These are phyloP conservation scores for Dothidotthia symphoricarpi DNA, from an alignment of 2,329 filamentous ascomycete species.

Conservation along the genomic window DNA sequence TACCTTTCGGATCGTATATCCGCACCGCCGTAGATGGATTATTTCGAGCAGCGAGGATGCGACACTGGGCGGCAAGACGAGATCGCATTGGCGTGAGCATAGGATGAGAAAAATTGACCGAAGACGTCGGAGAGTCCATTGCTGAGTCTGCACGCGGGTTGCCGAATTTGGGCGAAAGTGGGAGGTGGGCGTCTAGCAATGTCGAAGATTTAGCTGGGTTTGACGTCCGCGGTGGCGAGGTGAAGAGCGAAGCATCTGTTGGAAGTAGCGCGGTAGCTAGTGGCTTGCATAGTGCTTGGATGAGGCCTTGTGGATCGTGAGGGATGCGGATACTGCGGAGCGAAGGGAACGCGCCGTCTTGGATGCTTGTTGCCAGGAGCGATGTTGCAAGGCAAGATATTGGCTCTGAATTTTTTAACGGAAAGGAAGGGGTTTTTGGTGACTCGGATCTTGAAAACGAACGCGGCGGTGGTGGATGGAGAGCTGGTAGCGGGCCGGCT, in stretches of 20 bases:
- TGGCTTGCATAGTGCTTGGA: conserved; percentile 68
- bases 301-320: conserved; percentile 65
- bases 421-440: conserved; percentile 10
- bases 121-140: conserved; percentile 11
- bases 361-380: conserved; percentile 64
- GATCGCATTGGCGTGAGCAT: conserved; percentile 51
- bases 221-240: conserved; percentile 6
- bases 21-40: conserved; percentile 59
- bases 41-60: conserved; percentile 59
- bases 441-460: neutral
- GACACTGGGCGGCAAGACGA: conserved; percentile 63
- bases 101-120: conserved; percentile 4
- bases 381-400: conserved; percentile 56
- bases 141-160: conserved; percentile 23
- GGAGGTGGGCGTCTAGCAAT: conserved; percentile 1
- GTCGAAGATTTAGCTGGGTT: neutral
- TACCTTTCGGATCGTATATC: conserved; percentile 51
- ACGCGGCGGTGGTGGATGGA: conserved; percentile 1
- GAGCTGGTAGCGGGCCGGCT: conserved; percentile 17
- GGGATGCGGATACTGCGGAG: conserved; percentile 62
- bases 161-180: neutral
- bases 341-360: conserved; percentile 60
- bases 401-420: conserved; percentile 38
- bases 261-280: conserved; percentile 55
- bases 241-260: conserved; percentile 22